Conservation (phyloP, 441 rosid genomes). For the Daphne laureola region DNA sequence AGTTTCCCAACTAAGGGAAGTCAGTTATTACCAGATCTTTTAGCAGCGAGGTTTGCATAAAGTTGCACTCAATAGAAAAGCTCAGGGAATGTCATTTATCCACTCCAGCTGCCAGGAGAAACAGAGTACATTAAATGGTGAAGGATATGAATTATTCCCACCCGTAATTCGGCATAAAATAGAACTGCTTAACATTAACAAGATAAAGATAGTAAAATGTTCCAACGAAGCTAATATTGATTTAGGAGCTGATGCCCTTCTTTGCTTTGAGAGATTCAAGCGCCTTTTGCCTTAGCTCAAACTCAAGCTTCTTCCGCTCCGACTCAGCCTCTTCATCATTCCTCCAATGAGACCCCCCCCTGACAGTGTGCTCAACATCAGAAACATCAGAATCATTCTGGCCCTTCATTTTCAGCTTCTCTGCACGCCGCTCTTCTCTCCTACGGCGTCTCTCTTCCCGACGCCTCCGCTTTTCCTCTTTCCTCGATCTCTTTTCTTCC, state of each 20-base stretch:
- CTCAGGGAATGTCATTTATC: constrained; percentile 82
- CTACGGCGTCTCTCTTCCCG: constrained; percentile 75
- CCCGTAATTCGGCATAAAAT: constrained; percentile 22
- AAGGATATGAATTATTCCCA: constrained; percentile 22
- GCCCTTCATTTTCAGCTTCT: constrained; percentile 54
- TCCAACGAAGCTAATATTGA: constrained; percentile 16
- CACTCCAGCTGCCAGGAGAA: constrained; percentile 85
- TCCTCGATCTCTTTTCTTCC: constrained; percentile 76
- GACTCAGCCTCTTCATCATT: constrained; percentile 37
- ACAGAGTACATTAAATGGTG: constrained; percentile 54
- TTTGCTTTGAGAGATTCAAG: constrained; percentile 92
- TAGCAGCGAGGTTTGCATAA: constrained; percentile 68
- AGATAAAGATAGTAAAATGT: constrained; percentile 22
- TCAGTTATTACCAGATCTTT: constrained; percentile 69
- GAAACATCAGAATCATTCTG: constrained; percentile 39
- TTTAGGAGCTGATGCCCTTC: constrained; percentile 63
- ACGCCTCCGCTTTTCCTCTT: constrained; percentile 74
- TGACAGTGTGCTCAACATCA: constrained; percentile 37
- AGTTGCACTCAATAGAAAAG: constrained; percentile 71
- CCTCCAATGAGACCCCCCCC: constrained; percentile 27
- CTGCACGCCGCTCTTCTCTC: constrained; percentile 72
- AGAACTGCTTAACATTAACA: constrained; percentile 22
- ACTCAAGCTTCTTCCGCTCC: constrained; percentile 83
- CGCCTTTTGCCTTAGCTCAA: constrained; percentile 91
- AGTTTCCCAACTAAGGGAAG: constrained; percentile 31